Evolutionary conservation across 768 basidiomycete genomes (phyloP).

Genomic region (Sporobolomyces phaffii): DNA sequence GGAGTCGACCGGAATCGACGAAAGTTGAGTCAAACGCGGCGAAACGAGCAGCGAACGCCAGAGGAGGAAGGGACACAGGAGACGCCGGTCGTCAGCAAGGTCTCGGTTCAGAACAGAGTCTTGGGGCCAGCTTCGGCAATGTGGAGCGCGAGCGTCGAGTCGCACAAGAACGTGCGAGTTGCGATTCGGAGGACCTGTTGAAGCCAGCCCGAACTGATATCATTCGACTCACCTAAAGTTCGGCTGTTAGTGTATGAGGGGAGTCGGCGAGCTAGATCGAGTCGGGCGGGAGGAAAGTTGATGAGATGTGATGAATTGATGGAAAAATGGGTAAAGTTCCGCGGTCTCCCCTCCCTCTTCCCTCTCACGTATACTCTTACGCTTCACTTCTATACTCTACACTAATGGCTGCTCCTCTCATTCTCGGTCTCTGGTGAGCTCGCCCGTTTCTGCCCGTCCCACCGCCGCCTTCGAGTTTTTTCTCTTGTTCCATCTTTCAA

Average conservation of each 20-base stretch:
- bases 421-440: constrained; percentile 40
- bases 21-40: constrained; percentile 6
- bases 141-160: not conserved
- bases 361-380: not conserved
- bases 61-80: too few species aligned
- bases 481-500: not conserved
- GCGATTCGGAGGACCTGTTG: not conserved
- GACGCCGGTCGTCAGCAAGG: not conserved
- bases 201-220: too few species aligned
- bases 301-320: too few species aligned
- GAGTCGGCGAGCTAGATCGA: too few species aligned
- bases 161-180: not conserved
- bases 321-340: too few species aligned
- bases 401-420: constrained; percentile 20
- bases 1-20: not conserved
- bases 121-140: not conserved
- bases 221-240: not conserved
- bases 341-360: not conserved
- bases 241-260: not conserved
- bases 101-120: too few species aligned
- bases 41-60: not conserved
- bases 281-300: not conserved
- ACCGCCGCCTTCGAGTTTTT: not conserved
- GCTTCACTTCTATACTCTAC: not conserved
- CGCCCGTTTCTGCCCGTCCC: not conserved